Evolutionary conservation across 1,284 basidiomycete species (phyloP), one percentile per base, ranked within the genome.

Genomic region (Schizopora paradoxa): DNA sequence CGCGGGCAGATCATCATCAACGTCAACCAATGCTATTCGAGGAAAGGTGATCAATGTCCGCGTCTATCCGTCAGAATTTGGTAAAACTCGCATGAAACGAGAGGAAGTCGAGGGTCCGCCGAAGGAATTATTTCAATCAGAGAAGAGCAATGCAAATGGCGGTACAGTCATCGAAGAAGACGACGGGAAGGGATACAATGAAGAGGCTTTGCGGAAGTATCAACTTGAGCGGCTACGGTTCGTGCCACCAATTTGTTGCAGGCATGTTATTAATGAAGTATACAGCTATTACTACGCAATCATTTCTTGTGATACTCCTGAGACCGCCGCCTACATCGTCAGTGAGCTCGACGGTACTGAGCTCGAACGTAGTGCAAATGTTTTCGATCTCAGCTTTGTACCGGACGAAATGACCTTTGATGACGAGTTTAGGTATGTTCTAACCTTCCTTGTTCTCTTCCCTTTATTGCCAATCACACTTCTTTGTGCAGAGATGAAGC

Each of bases 221-320:
- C 96, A 99, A 65, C 73, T 99, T 5, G 92, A 98, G 61, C 76
- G 96, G 35, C 67, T 99, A 56, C 75, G 94, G 86, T 92, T 60
- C 52, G 82, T 66, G 54, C 2, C 8, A n/a, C 8, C 39, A 50
- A 39, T n/a, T 36, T 29, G 11, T 8, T 13, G 28, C 18, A 23
- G 33, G 33, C 22, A 22, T 33, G 45, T 13, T 35, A 36, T 23
- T 34, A 27, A 36, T 33, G n/a, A 8, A 29, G 32, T 43, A 48
- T 32, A 23, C 58, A 93, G 91, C 50, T 99, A 98, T 67, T 97
- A 92, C 64, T 99, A 99, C 66, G 96, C 96, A 5, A 79, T 99
- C 37, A 85, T 93, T 1, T 90, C 90, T 37, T 98, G 93, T 61
- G 88, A 95, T 59, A 79, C 82, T 6, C 70, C 79, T 4, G 74